phyloP scores from a whole-genome alignment of 495 filamentous ascomycete genomes.

The Hypoxylon fragiforme region DNA sequence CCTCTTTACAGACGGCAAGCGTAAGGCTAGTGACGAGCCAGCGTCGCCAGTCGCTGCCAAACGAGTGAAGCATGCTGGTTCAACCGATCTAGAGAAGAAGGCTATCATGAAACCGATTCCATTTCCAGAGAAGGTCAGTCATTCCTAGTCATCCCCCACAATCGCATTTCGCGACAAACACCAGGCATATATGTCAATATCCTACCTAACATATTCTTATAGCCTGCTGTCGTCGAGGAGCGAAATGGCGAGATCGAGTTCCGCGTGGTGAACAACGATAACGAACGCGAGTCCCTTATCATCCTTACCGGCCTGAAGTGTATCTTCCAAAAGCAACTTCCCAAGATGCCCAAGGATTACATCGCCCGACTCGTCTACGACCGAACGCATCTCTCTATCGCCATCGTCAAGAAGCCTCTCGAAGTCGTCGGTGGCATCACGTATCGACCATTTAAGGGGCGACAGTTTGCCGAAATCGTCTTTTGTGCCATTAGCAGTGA shows the following conservation, averaged over 20 bases:
- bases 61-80: slow-evolving; percentile 62
- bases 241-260: slow-evolving; percentile 96
- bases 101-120: slow-evolving; percentile 62
- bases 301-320: slow-evolving; percentile 95
- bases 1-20: slow-evolving; percentile 61
- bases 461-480: slow-evolving; percentile 96
- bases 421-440: slow-evolving; percentile 97
- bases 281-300: slow-evolving; percentile 81
- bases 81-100: slow-evolving; percentile 57
- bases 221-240: slow-evolving; percentile 92
- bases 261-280: slow-evolving; percentile 96
- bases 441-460: slow-evolving; percentile 90
- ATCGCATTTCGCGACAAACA: background rate
- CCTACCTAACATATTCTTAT: slow-evolving; percentile 4
- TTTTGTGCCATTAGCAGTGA: slow-evolving; percentile 98
- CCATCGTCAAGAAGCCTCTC: slow-evolving; percentile 93
- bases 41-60: slow-evolving; percentile 65
- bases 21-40: slow-evolving; percentile 76
- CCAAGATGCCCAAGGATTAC: slow-evolving; percentile 99
- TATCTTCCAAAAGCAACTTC: slow-evolving; percentile 97
- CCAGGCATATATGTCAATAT: background rate
- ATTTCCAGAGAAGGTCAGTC: slow-evolving; percentile 90
- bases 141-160: slow-evolving; percentile 21
- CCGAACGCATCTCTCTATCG: slow-evolving; percentile 91
- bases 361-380: slow-evolving; percentile 97